Evolutionary conservation across 768 basidiomycete species (phyloP), one percentile per base, ranked within the genome.

Genomic region (Megacollybia marginata): DNA sequence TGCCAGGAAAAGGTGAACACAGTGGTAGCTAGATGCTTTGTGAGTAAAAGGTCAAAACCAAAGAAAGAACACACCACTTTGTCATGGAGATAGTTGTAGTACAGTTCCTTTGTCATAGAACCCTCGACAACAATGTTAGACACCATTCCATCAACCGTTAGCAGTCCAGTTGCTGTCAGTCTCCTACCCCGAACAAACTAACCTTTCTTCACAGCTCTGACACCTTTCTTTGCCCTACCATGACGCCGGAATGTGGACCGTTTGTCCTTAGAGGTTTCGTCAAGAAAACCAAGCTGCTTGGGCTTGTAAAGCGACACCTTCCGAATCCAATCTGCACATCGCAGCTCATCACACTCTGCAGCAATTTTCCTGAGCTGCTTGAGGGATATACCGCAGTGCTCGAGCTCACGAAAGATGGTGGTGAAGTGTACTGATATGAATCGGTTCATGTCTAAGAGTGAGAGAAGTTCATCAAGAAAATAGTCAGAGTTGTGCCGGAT

Each of bases 321-420:
- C 1, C 47, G 32, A 1, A 66, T 57, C 48, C 53, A 70, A 35
- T 59, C 64, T 36, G 54, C 53, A 10, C 59, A 49, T 1, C 44
- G 15, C 1, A 54, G 42, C 45, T 68, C 63, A 43, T 66, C 59
- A 2, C 62, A 28, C 47, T 71, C 67, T 0, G 36, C 13, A 0
- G 69, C 66, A 47, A 70, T 62, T n/a, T 55, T 61, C 48, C 61
- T 54, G 2, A 69, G 51, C 42, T 65, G 62, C 44, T 71, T 69
- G 13, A 34, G 18, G 7, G 59, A 60, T 1, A 65, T 35, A 9
- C 61, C 60, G 33, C 54, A 56, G 34, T 55, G 50, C n/a, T 54
- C 48, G 8, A 71, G 64, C 35, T 62, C 57, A 0, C 60, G 54
- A 48, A 59, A 57, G 31, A 69, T 63, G 1, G 67, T 69, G 4